Evolutionary conservation across 352 stramenopile species (phyloP), one percentile per base, ranked within the genome.

Genomic region (Pythium scleroteichum): DNA sequence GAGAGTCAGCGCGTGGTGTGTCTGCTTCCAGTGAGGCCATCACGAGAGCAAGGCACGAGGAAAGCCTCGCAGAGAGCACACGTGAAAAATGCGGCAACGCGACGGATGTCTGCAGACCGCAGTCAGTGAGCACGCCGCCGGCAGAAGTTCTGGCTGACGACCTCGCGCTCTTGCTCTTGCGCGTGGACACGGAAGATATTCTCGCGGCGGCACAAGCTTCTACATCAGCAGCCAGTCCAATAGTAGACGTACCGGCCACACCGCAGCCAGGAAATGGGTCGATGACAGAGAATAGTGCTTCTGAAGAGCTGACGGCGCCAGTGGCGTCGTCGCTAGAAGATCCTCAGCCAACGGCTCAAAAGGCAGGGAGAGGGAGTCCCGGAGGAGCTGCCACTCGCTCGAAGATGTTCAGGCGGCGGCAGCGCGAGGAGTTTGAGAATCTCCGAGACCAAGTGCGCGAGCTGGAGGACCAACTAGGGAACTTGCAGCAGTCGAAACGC

Each of bases 351-450:
- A 7, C 38, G 16, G 14, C 38, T 5, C 13, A 44, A n/a, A 44
- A 44, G 13, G 14, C 5, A 44, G 38, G 5, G 3, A 44, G 16
- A 13, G 17, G 13, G 14, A 44, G 38, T 44, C 38, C 38, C 16
- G 4, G 38, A 44, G 38, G 38, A 17, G 13, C 38, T 20, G 38
- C 38, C 13, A 44, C 38, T 20, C 45, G 45, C 24, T 52, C 48
- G 17, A 39, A 26, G 29, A 38, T 29, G 48, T 54, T 22, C 40
- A 27, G 48, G 26, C 57, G 71, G 45, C 59, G 69, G 4, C 51
- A 68, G 20, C 66, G 66, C 20, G 53, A 68, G 17, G 73, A 78
- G 50, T 53, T 82, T 5, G 50, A 55, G 12, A 64, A 71, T 40
- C 48, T 82, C 23, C 68, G 71, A 24, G 42, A 39, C 1, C 62